phyloP scores from a whole-genome alignment of 345 rosid genomes.

The Cardamine resedifolia region DNA sequence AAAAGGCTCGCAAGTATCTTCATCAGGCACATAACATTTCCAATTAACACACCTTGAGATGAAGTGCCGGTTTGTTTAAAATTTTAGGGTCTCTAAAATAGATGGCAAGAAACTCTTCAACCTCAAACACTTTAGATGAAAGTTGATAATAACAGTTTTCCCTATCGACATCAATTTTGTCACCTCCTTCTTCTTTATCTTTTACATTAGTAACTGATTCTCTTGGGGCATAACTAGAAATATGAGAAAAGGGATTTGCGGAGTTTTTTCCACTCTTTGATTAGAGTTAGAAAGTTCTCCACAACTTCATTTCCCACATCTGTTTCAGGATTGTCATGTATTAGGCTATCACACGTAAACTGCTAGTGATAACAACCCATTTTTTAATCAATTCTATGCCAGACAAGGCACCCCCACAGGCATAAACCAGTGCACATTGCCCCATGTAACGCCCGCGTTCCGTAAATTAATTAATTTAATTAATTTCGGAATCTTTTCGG shows the following conservation, averaged over 20 bases:
- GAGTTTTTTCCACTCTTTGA: slow-evolving; percentile 20
- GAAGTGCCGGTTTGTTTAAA: not conserved
- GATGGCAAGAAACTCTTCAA: slow-evolving; percentile 1
- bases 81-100: slow-evolving; percentile 10
- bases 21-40: slow-evolving; percentile 35
- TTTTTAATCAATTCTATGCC: slow-evolving; percentile 37
- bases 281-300: too few relatives aligned
- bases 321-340: slow-evolving; percentile 39
- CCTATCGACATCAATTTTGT: not conserved
- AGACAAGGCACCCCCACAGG: too few relatives aligned
- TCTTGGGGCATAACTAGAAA: not conserved
- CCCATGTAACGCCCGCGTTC: too few relatives aligned
- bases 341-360: slow-evolving; percentile 42
- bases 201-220: slow-evolving; percentile 3
- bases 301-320: slow-evolving; percentile 39
- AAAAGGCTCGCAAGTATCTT: slow-evolving; percentile 42
- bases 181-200: slow-evolving; percentile 15
- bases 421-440: too few relatives aligned
- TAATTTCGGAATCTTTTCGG: too few relatives aligned
- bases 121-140: slow-evolving; percentile 12
- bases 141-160: not conserved
- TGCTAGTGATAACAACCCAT: slow-evolving; percentile 46
- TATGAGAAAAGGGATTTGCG: slow-evolving; percentile 14
- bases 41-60: slow-evolving; percentile 26
- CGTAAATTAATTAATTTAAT: too few relatives aligned